A percentile compares a stretch with the other conserved stretches of the same genome.
These are phyloP conservation scores for Aspergillus kassunensis DNA, from an alignment of 495 filamentous ascomycete species.

Conservation along the genomic window DNA sequence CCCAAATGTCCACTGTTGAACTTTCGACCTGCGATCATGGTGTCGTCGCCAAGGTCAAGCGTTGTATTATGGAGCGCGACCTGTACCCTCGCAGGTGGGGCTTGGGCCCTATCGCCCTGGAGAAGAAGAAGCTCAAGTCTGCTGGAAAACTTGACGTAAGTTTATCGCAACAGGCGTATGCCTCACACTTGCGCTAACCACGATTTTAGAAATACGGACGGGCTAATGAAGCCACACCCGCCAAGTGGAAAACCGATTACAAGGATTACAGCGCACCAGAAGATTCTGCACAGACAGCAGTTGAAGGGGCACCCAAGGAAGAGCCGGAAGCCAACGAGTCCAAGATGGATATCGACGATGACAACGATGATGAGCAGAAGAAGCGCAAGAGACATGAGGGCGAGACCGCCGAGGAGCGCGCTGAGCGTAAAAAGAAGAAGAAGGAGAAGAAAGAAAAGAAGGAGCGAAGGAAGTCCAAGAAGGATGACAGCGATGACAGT, in stretches of 20 bases:
- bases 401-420: constrained; percentile 72
- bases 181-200: constrained; percentile 13
- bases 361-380: constrained; percentile 52
- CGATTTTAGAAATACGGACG: constrained; percentile 76
- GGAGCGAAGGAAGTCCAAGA: constrained; percentile 58
- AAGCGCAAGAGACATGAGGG: constrained; percentile 81
- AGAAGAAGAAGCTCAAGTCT: constrained; percentile 99
- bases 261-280: constrained; percentile 72
- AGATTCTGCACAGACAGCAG: constrained; percentile 37
- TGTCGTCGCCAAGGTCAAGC: constrained; percentile 95
- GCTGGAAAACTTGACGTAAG: constrained; percentile 87
- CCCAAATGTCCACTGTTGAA: constrained; percentile 92
- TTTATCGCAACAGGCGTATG: constrained; percentile 6
- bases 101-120: constrained; percentile 77
- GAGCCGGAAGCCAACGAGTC: constrained; percentile 21
- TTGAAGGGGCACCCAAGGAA: constrained; percentile 36
- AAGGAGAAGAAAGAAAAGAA: constrained; percentile 73
- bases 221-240: constrained; percentile 84
- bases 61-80: constrained; percentile 98
- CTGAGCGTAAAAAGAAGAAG: constrained; percentile 71
- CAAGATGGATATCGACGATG: constrained; percentile 40
- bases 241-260: constrained; percentile 85
- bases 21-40: constrained; percentile 92
- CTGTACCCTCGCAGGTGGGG: constrained; percentile 95
- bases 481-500: constrained; percentile 54